These are phyloP conservation scores for Fennellomyces sp. DNA, from an alignment of 371 early-diverging fungal species.

Conservation along the genomic window DNA sequence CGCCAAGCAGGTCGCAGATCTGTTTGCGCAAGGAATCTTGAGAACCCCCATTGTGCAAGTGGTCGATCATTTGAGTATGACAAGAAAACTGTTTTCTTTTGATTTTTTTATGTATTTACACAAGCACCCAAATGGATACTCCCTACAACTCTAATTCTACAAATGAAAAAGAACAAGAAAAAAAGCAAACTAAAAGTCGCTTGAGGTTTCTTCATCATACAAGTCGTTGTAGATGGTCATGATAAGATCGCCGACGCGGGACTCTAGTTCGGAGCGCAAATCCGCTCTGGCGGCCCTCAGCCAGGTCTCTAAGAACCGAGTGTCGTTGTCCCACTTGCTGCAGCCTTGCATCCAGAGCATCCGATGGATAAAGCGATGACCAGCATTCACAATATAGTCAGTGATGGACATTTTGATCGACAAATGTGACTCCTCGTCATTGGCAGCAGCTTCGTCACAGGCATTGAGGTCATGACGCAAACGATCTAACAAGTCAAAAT, in stretches of 20 bases:
- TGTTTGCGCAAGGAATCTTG: no score
- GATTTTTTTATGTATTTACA: background rate
- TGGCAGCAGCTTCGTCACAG: constrained; percentile 4
- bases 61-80: constrained; percentile 5
- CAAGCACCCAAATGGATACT: background rate
- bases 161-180: background rate
- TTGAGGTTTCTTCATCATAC: constrained; percentile 7
- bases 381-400: background rate
- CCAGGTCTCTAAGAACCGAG: constrained; percentile 7
- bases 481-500: constrained; percentile 10
- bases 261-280: constrained; percentile 9
- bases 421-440: background rate
- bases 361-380: background rate
- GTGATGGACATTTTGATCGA: background rate
- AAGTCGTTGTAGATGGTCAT: constrained; percentile 18
- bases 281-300: constrained; percentile 1
- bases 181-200: background rate
- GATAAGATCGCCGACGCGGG: constrained; percentile 15
- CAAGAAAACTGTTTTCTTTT: background rate
- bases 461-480: constrained; percentile 6
- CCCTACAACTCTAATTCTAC: background rate
- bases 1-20: background rate
- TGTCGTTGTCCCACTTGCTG: background rate
- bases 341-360: background rate
- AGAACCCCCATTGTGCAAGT: no score